Percentiles rank a stretch among this genome's conserved stretches.
Conservation (phyloP, 2,329 filamentous ascomycete genomes). For the Byssothecium circinans region DNA sequence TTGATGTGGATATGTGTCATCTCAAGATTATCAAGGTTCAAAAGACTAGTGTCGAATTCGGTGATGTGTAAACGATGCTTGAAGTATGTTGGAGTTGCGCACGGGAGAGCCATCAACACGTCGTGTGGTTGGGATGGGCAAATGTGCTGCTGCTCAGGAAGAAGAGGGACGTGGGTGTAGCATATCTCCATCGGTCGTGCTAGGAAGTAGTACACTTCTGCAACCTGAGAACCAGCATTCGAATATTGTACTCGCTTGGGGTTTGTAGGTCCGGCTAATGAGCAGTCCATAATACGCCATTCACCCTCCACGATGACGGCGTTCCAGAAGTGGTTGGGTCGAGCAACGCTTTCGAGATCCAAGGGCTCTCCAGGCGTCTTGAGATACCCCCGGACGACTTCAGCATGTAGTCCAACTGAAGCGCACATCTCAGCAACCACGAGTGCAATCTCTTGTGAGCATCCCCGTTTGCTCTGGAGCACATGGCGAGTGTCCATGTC, state of each 20-base stretch:
- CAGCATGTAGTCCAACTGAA: slow-evolving; percentile 83
- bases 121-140: slow-evolving; percentile 86
- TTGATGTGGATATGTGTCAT: slow-evolving; percentile 87
- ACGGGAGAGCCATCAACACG: slow-evolving; percentile 81
- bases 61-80: slow-evolving; percentile 76
- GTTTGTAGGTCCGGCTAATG: slow-evolving; percentile 86
- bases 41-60: slow-evolving; percentile 86
- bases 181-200: slow-evolving; percentile 83
- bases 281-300: slow-evolving; percentile 96
- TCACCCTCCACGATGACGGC: slow-evolving; percentile 88
- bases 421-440: slow-evolving; percentile 92
- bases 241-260: slow-evolving; percentile 79
- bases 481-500: slow-evolving; percentile 80
- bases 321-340: slow-evolving; percentile 98
- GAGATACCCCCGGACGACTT: slow-evolving; percentile 85
- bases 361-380: slow-evolving; percentile 78
- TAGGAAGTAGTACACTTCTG: slow-evolving; percentile 95
- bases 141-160: slow-evolving; percentile 87
- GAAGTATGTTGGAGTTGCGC: slow-evolving; percentile 86
- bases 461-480: slow-evolving; percentile 80
- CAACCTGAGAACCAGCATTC: slow-evolving; percentile 65
- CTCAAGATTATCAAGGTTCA: slow-evolving; percentile 86
- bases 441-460: slow-evolving; percentile 84
- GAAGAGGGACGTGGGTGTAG: slow-evolving; percentile 91
- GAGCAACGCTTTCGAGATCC: slow-evolving; percentile 79